These are phyloP conservation scores for Ceratobasidium sp. DNA, from an alignment of 1,284 basidiomycete species.

Conservation along the genomic window DNA sequence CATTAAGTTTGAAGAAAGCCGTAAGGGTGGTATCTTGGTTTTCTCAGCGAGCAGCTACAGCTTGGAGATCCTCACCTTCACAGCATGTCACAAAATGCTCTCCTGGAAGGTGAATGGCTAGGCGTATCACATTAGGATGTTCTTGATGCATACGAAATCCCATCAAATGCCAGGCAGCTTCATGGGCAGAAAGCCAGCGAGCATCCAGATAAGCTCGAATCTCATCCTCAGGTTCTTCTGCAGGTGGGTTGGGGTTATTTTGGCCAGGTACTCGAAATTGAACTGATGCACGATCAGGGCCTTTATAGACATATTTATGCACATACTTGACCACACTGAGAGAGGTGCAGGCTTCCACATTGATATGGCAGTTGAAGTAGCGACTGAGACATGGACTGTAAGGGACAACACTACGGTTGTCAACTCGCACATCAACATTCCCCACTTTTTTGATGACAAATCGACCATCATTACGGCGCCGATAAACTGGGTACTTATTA, in stretches of 20 bases:
- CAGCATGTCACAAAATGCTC: constrained; percentile 52
- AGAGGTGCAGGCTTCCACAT: constrained; percentile 52
- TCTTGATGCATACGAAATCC: constrained; percentile 51
- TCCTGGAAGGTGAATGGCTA: constrained; percentile 53
- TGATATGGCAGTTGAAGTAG: constrained; percentile 57
- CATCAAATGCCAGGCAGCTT: constrained; percentile 52
- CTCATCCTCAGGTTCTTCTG: constrained; percentile 48
- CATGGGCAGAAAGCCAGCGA: constrained; percentile 52
- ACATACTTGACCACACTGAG: constrained; percentile 54
- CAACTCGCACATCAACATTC: constrained; percentile 38
- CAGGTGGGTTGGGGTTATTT: constrained; percentile 31
- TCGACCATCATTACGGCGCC: constrained; percentile 11
- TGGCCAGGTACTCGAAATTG: too few species aligned
- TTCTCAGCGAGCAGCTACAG: constrained; percentile 47
- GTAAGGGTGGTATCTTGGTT: constrained; percentile 50
- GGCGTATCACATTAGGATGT: constrained; percentile 51
- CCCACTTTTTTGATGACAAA: background rate
- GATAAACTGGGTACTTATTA: constrained; percentile 52
- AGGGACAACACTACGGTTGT: constrained; percentile 54
- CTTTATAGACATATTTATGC: constrained; percentile 60
- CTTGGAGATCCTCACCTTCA: constrained; percentile 48
- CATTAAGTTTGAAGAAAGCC: constrained; percentile 56
- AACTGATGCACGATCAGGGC: constrained; percentile 42
- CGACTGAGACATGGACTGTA: constrained; percentile 50
- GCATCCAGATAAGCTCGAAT: constrained; percentile 51